Evolutionary conservation across 768 basidiomycete genomes (phyloP).

Genomic region (Naganishia randhawae): DNA sequence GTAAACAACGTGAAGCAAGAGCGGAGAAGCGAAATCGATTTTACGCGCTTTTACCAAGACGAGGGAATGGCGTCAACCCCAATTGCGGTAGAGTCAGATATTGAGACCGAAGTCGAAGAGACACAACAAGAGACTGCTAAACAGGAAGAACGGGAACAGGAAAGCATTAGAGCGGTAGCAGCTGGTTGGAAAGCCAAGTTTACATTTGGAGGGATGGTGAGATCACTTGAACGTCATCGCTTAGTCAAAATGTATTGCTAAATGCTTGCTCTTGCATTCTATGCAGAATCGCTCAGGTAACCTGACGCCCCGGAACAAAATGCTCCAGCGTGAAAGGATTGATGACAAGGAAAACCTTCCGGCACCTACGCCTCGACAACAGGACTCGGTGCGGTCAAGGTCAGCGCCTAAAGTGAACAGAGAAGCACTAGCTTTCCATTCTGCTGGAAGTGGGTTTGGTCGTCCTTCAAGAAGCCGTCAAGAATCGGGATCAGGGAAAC

Average conservation of each 20-base stretch:
- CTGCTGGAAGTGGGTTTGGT: conserved; percentile 3
- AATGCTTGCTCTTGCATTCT: neutral
- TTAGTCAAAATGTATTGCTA: neutral
- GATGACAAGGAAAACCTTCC: conserved; percentile 16
- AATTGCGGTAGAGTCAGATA: conserved; percentile 21
- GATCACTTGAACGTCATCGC: neutral
- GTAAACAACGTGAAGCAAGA: neutral
- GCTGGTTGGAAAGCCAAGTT: conserved; percentile 21
- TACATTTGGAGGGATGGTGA: conserved; percentile 23
- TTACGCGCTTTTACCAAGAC: neutral
- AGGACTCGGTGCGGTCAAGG: neutral
- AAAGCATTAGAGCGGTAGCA: conserved; percentile 23
- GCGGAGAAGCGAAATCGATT: neutral
- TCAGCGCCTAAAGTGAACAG: conserved; percentile 8
- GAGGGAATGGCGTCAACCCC: conserved; percentile 9
- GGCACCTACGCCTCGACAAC: neutral
- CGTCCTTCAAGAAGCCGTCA: neutral
- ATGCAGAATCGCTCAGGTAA: neutral
- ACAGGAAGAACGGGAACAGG: neutral
- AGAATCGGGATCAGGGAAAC: conserved; percentile 3
- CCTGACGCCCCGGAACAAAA: neutral
- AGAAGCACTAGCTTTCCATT: conserved; percentile 6
- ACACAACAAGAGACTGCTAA: neutral
- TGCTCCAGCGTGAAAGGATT: neutral
- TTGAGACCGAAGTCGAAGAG: conserved; percentile 10